phyloP scores from a whole-genome alignment of 192 early-diverging fungal species.

The Phycomyces nitens region DNA sequence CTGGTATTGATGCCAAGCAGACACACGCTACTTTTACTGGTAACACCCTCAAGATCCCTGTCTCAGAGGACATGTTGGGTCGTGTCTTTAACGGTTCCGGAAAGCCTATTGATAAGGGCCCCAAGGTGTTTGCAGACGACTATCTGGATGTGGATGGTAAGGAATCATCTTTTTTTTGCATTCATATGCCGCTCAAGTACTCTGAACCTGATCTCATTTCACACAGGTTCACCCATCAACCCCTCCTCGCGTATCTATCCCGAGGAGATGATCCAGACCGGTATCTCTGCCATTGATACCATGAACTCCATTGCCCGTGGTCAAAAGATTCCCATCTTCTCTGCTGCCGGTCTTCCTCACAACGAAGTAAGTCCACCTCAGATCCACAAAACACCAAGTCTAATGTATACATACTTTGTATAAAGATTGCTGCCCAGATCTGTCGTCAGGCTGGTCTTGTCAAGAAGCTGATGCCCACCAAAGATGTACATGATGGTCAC shows the following conservation, averaged over 20 bases:
- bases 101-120: conserved; percentile 98
- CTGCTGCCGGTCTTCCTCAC: conserved; percentile 95
- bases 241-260: conserved; percentile 99
- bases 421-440: conserved; percentile 97
- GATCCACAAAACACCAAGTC: no score
- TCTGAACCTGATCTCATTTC: not conserved
- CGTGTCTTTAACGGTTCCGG: conserved; percentile 99
- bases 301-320: conserved; percentile 99
- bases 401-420: no score
- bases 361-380: conserved; percentile 70
- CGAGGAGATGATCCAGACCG: conserved; percentile 99
- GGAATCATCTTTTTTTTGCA: not conserved
- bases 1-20: conserved; percentile 93
- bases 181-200: no score
- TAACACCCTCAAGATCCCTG: conserved; percentile 92
- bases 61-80: conserved; percentile 99
- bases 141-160: conserved; percentile 92
- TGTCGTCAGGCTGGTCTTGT: conserved; percentile 98
- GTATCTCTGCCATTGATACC: conserved; percentile 97
- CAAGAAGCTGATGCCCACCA: conserved; percentile 77
- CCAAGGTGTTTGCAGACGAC: conserved; percentile 99
- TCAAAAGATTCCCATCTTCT: conserved; percentile 99
- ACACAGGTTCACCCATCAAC: conserved; percentile 89
- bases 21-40: conserved; percentile 96
- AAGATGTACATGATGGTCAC: conserved; percentile 92